Evolutionary conservation across 306 rosid genomes (phyloP), one percentile per base, ranked within the genome.

Genomic region (Sesbania bispinosa): DNA sequence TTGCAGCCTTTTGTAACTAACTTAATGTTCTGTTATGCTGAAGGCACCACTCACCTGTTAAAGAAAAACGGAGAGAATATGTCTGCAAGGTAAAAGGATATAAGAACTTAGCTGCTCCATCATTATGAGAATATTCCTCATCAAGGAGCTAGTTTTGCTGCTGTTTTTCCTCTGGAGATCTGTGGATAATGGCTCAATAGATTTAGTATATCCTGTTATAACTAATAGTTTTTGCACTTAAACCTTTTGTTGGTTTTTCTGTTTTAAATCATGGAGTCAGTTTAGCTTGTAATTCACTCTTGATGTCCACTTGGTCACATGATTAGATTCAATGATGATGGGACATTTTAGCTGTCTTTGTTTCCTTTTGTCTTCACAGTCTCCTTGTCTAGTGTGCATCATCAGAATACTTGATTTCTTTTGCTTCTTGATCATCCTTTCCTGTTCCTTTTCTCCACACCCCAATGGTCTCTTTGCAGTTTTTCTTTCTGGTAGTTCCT

Each of bases 41-140:
- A 94, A 94, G 99, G 99, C 96, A 83, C 81, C 99, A 82, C 78
- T 89, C 99, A 88, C 97, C 97, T 66, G 90, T 89, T 89, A 91
- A 87, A 89, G 99, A 94, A 81, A 94, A 91, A 86, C 81, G 97
- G 85, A 94, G 99, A 86, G 99, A 91, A 63, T 94, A 91, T 94
- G 87, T 87, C 92, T 91, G 97, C 97, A 94, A 94, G 99, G 99
- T 94, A 93, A 94, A 84, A 75, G 73, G 71, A 86, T 76, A 50
- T 82, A 69, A 80, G 81, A 83, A 83, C 75, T 85, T 81, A 60
- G 83, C 79, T 80, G 68, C 77, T 83, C 71, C 84, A 78, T 86
- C 80, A 74, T 88, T 68, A 74, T 82, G 74, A 81, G 81, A 80
- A 81, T 86, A 51, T 80, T 80, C 73, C 80, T 48, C 74, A 50